phyloP scores from a whole-genome alignment of 139 green algal genomes.

The Choricystis sp. region DNA sequence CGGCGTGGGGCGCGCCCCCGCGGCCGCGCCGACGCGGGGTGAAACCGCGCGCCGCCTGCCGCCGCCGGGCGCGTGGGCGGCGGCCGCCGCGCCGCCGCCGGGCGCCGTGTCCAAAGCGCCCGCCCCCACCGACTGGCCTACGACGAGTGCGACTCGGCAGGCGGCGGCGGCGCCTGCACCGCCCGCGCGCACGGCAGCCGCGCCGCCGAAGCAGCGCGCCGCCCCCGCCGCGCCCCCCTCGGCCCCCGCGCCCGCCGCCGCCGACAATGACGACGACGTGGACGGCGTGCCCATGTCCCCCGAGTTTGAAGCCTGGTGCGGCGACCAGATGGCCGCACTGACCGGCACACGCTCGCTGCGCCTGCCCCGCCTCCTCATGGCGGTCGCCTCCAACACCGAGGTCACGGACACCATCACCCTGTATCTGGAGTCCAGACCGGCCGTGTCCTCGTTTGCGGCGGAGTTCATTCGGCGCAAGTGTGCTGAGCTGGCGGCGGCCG shows the following conservation, averaged over 20 bases:
- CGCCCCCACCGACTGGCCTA: too few relatives aligned
- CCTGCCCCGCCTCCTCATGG: conserved; percentile 57
- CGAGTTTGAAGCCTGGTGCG: conserved; percentile 19
- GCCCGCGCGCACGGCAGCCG: background rate
- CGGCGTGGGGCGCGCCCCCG: too few relatives aligned
- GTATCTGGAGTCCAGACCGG: conserved; percentile 40
- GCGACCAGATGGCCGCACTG: conserved; percentile 38
- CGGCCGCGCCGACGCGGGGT: background rate
- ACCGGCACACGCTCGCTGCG: conserved; percentile 41
- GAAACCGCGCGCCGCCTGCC: background rate
- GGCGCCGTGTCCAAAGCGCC: background rate
- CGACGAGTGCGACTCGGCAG: conserved; percentile 17
- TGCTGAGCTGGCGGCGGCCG: conserved; percentile 17
- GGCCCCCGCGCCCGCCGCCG: too few relatives aligned
- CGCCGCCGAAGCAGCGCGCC: background rate
- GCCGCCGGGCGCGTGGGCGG: conserved; percentile 10
- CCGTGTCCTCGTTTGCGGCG: conserved; percentile 43
- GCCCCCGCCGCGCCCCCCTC: too few relatives aligned
- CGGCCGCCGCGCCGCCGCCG: conserved; percentile 1
- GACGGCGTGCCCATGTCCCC: background rate
- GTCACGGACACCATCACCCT: conserved; percentile 52
- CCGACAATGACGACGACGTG: background rate
- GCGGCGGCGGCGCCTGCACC: conserved; percentile 7
- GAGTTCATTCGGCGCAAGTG: conserved; percentile 65
- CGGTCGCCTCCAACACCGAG: conserved; percentile 40